A percentile compares a stretch with the other conserved stretches of the same genome.
Conservation (phyloP, 2,329 filamentous ascomycete genomes). For the Phialocephala sp. region DNA sequence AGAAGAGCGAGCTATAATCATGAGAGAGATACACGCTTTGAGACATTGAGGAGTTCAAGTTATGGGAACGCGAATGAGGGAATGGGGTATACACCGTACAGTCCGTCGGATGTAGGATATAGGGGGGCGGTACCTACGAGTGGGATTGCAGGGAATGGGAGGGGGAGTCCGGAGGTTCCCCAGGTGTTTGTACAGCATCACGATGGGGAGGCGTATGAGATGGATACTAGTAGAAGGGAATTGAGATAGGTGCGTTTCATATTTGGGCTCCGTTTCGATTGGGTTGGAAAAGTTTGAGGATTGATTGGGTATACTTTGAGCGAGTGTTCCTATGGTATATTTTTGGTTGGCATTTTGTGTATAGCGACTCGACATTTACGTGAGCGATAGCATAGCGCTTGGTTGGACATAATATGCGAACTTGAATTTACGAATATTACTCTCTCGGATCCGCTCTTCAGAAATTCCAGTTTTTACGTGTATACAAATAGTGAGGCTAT, state of each 20-base stretch:
- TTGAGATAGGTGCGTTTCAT: not conserved
- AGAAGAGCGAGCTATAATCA: slow-evolving; percentile 33
- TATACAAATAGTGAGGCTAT: too few species aligned
- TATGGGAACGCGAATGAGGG: not conserved
- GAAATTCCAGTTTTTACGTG: too few species aligned
- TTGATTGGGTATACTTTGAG: not conserved
- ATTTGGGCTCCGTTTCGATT: not conserved
- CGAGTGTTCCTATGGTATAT: not conserved
- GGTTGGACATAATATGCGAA: not conserved
- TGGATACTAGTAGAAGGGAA: slow-evolving; percentile 24
- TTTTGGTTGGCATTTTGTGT: not conserved
- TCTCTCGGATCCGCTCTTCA: too few species aligned
- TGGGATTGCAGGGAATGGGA: slow-evolving; percentile 1
- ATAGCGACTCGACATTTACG: not conserved
- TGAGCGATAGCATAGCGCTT: not conserved
- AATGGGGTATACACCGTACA: not conserved
- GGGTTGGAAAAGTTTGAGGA: not conserved
- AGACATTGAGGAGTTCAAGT: slow-evolving; percentile 19
- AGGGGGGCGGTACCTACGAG: slow-evolving; percentile 6
- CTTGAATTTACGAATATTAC: not conserved
- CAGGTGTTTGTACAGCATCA: slow-evolving; percentile 33
- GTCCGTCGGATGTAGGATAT: not conserved
- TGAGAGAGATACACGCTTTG: slow-evolving; percentile 31
- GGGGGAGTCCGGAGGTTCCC: slow-evolving; percentile 23
- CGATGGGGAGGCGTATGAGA: slow-evolving; percentile 31